Evolutionary conservation across 306 rosid species (phyloP), one percentile per base, ranked within the genome.

Genomic region (Citrullus mucosospermus): DNA sequence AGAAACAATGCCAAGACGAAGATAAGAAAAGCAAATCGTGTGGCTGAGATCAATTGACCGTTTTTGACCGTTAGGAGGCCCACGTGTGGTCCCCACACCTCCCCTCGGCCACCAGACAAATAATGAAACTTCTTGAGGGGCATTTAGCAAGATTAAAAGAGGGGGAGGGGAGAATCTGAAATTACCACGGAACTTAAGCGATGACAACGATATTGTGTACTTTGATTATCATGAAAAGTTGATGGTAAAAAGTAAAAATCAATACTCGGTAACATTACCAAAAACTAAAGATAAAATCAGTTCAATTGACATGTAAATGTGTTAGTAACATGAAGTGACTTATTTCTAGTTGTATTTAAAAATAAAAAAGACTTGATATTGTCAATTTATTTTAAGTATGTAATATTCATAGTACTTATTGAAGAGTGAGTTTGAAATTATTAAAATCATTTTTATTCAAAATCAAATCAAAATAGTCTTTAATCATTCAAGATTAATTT

Each of bases 51-150:
- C 41, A 80, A 78, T 25, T 74, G 78, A 76, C 88, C 84, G 80
- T 77, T 82, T 67, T 38, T 79, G 41, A 80, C 89, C 90, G 96
- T 90, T 90, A 41, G 15, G 79, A 90, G 28, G 50, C 48, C 73
- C 48, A 18, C 17, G 5, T 68, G 17, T 41, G 75, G 75, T 68
- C 54, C 69, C 69, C 75, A n/a, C 32, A 11, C 10, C 15, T 68
- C 25, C 30, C 30, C 4, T 9, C 10, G 75, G 32, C 50, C 30
- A 17, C 22, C 5, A 63, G 44, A 3, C 20, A 2, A 63, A 63
- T 63, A 63, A 32, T 30, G 44, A 6, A 63, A 63, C 69, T 63
- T 10, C 44, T 36, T 4, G 51, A 66, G 73, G 50, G 51, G 9
- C 3, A 66, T 66, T 66, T 66, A 66, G 73, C 51, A 63, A 63